Evolutionary conservation across 2,329 filamentous ascomycete species (phyloP), one percentile per base, ranked within the genome.

Genomic region (Ambrosiella beaveri): DNA sequence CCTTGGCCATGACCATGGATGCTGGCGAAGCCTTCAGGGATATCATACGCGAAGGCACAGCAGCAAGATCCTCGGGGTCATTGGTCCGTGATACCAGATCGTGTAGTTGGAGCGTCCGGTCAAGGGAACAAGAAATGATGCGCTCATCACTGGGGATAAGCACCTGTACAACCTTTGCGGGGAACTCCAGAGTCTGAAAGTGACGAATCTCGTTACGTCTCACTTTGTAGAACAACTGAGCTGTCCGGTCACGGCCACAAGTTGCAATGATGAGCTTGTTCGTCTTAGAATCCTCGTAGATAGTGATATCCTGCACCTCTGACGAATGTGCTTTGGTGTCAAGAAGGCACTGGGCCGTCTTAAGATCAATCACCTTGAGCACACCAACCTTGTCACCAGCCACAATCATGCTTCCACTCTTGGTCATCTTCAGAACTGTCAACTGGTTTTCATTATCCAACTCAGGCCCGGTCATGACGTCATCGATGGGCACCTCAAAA

Each of bases 161-260:
- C 36, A 75, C 76, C 66, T 84, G 82, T 57, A 79, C 84, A 15
- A 98, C 90, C 62, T 87, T 86, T 19, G 89, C 88, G 37, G 89
- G 82, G 69, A 97, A 95, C 64, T 98, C 91, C 58, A 97, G 79
- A 0, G 93, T 98, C 68, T 98, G 93, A 56, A 95, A 79, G 59
- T 96, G 79, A 59, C 86, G 79, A 68, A 94, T 85, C 52, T 54
- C 52, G 2, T 70, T 71, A 11, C 70, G 73, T 1, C 71, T 71
- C 17, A 53, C 40, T 35, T 75, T 74, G 61, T 80, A 76, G 67
- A 96, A 97, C n/a, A 98, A 73, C 68, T 98, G 93, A 0, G 91
- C 80, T n/a, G 86, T 95, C 55, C 93, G 84, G 69, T 98, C 93
- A 63, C 93, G 79, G 40, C 88, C 87, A 66, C 85, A 90, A 9